Conservation (phyloP, 352 stramenopile species). For the Globisporangium nodosum region DNA sequence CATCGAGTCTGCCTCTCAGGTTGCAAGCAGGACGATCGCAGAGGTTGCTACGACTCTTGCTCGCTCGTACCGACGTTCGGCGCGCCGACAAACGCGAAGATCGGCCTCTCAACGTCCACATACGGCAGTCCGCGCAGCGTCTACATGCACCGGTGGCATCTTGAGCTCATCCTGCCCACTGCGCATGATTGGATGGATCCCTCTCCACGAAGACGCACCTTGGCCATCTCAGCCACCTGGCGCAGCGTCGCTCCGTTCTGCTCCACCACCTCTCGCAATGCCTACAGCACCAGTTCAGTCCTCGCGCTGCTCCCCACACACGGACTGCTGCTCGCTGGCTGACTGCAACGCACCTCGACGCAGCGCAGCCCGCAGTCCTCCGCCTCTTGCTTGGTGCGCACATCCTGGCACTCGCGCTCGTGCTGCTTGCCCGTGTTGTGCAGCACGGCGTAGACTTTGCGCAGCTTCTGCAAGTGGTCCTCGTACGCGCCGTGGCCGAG, state of each 20-base stretch:
- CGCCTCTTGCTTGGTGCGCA: slow-evolving; percentile 79
- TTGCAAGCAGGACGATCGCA: not conserved
- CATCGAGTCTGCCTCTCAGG: not conserved
- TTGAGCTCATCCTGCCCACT: not conserved
- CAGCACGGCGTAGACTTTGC: slow-evolving; percentile 68
- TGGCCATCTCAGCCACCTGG: slow-evolving; percentile 54
- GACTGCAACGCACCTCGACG: slow-evolving; percentile 40
- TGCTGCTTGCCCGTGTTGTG: slow-evolving; percentile 74
- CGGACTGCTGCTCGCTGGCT: not conserved
- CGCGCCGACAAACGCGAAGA: slow-evolving; percentile 81
- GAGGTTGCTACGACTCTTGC: not conserved
- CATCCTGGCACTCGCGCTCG: slow-evolving; percentile 57
- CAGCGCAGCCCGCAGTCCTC: slow-evolving; percentile 67
- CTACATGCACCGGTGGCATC: slow-evolving; percentile 14
- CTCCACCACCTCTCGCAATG: slow-evolving; percentile 44
- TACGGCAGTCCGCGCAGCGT: slow-evolving; percentile 66
- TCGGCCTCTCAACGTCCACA: slow-evolving; percentile 73
- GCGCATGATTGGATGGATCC: too few relatives aligned
- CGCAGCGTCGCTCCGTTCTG: slow-evolving; percentile 30
- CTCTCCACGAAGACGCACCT: slow-evolving; percentile 17
- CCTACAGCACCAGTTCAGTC: slow-evolving; percentile 15
- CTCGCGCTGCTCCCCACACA: not conserved
- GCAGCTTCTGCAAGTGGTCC: slow-evolving; percentile 62
- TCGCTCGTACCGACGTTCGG: slow-evolving; percentile 65
- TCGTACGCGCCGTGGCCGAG: slow-evolving; percentile 71